These are phyloP conservation scores for Medicago ruthenica DNA, from an alignment of 306 rosid genomes.

Conservation along the genomic window DNA sequence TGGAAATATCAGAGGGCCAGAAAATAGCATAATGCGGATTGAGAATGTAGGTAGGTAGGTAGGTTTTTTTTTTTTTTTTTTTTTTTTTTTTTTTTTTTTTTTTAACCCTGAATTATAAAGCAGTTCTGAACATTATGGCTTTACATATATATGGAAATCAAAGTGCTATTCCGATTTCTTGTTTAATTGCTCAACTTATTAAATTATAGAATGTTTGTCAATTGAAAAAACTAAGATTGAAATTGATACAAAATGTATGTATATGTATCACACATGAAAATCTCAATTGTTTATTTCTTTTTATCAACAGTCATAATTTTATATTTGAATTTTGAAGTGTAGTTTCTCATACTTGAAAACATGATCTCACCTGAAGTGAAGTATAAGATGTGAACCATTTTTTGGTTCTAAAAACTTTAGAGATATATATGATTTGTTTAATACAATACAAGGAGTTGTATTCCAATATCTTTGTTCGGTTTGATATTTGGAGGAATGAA, in stretches of 20 bases:
- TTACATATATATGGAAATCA: slow-evolving; percentile 17
- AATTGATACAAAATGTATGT: not conserved
- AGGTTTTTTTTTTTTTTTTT: not conserved
- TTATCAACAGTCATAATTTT: no score
- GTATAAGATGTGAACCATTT: no score
- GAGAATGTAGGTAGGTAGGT: slow-evolving; percentile 51
- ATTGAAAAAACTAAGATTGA: not conserved
- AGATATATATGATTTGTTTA: no score
- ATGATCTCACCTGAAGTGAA: no score
- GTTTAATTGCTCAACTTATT: slow-evolving; percentile 5
- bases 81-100: no score
- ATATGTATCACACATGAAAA: not conserved
- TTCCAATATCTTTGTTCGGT: not conserved
- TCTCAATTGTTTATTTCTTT: not conserved
- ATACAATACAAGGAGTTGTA: not conserved
- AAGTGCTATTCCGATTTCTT: slow-evolving; percentile 6
- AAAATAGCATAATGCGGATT: slow-evolving; percentile 33
- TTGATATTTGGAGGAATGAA: not conserved
- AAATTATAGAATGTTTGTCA: slow-evolving; percentile 9
- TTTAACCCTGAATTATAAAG: no score
- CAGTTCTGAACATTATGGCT: slow-evolving; percentile 28
- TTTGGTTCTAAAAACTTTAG: no score
- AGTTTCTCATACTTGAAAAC: no score
- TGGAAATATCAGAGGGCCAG: slow-evolving; percentile 18
- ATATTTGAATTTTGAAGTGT: no score